These are phyloP conservation scores for Podaxis sp. DNA, from an alignment of 768 basidiomycete species.

Conservation along the genomic window DNA sequence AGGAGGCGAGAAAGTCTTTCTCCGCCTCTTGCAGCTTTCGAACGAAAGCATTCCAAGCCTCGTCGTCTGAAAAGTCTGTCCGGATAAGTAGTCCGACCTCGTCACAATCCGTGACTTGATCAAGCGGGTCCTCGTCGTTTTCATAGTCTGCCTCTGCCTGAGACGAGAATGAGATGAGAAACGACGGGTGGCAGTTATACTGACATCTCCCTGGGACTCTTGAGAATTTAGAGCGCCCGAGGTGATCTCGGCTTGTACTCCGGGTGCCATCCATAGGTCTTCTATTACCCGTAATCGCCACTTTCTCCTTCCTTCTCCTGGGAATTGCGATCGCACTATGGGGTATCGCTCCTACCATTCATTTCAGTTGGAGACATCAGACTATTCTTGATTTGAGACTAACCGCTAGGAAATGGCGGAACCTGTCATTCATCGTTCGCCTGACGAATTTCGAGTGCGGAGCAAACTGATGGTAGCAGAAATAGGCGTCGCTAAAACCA, in stretches of 20 bases:
- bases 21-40: slow-evolving; percentile 52
- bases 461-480: neutral
- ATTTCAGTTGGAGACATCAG: neutral
- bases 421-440: slow-evolving; percentile 6
- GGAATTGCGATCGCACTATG: slow-evolving; percentile 40
- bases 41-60: slow-evolving; percentile 60
- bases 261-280: slow-evolving; percentile 42
- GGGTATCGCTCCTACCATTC: slow-evolving; percentile 34
- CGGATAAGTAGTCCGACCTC: slow-evolving; percentile 67
- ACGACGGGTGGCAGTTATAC: neutral
- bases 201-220: slow-evolving; percentile 9
- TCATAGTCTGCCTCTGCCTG: slow-evolving; percentile 3
- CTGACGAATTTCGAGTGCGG: neutral
- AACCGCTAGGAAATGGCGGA: neutral
- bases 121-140: slow-evolving; percentile 53
- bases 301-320: slow-evolving; percentile 54
- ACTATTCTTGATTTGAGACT: neutral
- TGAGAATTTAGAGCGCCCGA: slow-evolving; percentile 16
- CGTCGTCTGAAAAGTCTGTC: slow-evolving; percentile 68
- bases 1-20: slow-evolving; percentile 44
- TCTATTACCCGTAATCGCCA: slow-evolving; percentile 52
- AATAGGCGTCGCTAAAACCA: neutral
- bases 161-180: neutral
- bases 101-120: slow-evolving; percentile 42
- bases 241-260: slow-evolving; percentile 10